Evolutionary conservation across 306 rosid genomes (phyloP), one percentile per base, ranked within the genome.

Genomic region (Sechiopsis laciniata): DNA sequence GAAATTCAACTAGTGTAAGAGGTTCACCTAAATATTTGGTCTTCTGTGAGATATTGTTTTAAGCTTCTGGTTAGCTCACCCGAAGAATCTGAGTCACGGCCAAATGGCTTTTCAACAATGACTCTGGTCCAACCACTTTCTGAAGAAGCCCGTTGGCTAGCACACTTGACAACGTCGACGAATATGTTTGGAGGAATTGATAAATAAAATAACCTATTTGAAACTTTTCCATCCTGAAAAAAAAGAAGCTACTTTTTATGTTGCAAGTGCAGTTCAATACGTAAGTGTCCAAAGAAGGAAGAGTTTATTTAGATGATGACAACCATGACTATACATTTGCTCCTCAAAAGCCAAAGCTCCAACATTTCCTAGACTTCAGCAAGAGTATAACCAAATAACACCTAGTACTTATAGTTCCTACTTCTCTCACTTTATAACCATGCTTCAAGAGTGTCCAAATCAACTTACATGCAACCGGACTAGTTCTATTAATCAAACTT

Each of bases 91-190:
- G 85, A 85, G 76, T 94, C 95, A 55, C 91, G 91, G 12, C 98
- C 98, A 80, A 94, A 94, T 60, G 98, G 98, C 88, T 94, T 94
- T 81, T 94, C 98, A 10, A 90, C 96, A 82, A 94, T 94, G 58
- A 94, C 90, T 82, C 98, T 87, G 12, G 96, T 94, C 98, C 98
- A 94, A 65, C 98, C 97, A 73, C 75, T 84, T 75, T 35, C 78
- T 15, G 97, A 94, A 81, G 97, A 94, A 75, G 97, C 96, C 71
- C 79, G 78, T 26, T 78, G 89, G 78, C 95, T 94, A 70, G 97
- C 95, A 61, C 91, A 86, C 82, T 81, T 86, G 70, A 87, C 98
- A 59, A 70, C 97, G 67, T 94, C 95, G 70, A 94, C 92, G 74
- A 94, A 94, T 79, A 94, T 82, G 82, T 90, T 94, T 72, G 97